Conservation (phyloP, 768 basidiomycete species). For the Candolleomyces eurysporus region DNA sequence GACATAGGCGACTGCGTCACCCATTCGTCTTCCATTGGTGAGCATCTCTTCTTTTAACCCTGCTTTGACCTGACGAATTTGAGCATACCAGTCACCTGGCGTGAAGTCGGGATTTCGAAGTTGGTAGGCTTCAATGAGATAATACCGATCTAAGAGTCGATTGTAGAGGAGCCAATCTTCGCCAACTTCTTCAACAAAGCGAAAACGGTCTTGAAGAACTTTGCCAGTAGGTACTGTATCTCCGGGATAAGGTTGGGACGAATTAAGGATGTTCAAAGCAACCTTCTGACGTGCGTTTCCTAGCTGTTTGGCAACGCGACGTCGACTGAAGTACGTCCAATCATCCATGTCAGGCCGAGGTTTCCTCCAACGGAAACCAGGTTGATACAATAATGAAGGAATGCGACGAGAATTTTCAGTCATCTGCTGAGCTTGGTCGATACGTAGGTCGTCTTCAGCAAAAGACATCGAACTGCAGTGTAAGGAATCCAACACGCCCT, state of each 20-base stretch:
- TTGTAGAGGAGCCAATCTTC: neutral
- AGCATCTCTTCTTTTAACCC: too few relatives aligned
- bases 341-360: neutral
- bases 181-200: neutral
- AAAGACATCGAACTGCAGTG: neutral
- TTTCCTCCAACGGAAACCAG: neutral
- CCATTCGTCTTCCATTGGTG: too few relatives aligned
- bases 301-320: neutral
- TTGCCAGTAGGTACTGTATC: neutral
- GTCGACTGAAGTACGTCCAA: neutral
- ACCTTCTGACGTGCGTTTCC: neutral
- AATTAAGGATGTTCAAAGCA: neutral
- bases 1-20: too few relatives aligned
- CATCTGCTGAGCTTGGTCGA: too few relatives aligned
- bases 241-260: neutral
- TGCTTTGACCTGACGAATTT: too few relatives aligned
- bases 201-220: neutral
- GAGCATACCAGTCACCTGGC: neutral
- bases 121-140: neutral
- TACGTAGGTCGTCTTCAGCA: too few relatives aligned
- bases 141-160: neutral
- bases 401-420: too few relatives aligned
- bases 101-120: neutral
- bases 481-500: neutral
- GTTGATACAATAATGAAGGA: too few relatives aligned